A percentile compares a stretch with the other conserved stretches of the same genome.
Conservation (phyloP, 495 filamentous ascomycete species). For the Tuber borchii region DNA sequence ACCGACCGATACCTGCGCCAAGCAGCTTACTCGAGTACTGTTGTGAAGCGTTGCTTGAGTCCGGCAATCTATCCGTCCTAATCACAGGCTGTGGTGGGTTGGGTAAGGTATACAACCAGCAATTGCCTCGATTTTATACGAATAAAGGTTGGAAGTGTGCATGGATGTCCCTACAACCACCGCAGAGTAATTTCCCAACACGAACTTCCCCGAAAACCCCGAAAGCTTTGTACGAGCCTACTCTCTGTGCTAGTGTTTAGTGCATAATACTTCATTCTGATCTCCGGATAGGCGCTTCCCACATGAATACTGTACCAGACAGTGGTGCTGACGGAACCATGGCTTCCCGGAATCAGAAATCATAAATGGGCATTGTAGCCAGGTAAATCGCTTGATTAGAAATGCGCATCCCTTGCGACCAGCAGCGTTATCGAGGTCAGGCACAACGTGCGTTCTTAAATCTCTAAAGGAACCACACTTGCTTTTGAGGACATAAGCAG, state of each 20-base stretch:
- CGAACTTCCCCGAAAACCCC: neutral
- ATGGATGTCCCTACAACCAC: neutral
- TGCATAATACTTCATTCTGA: neutral
- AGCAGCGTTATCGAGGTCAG: too few relatives aligned
- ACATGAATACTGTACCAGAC: neutral
- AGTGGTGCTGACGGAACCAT: neutral
- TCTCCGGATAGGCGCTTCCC: neutral
- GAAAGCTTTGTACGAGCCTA: neutral
- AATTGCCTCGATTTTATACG: neutral
- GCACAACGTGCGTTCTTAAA: too few relatives aligned
- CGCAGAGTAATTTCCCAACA: neutral
- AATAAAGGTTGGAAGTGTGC: neutral
- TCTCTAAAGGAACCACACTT: too few relatives aligned
- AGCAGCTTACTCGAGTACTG: neutral
- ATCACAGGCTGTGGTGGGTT: neutral
- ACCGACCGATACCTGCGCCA: neutral
- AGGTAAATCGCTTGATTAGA: neutral
- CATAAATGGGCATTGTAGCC: neutral
- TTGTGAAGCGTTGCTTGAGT: neutral
- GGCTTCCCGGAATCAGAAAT: neutral
- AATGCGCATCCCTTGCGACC: neutral
- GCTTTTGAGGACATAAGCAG: too few relatives aligned
- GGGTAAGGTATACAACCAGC: neutral
- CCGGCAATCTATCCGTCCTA: neutral
- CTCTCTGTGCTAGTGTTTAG: neutral